Evolutionary conservation across 225 moss, liverwort and hornwort species (phyloP).

Genomic region (Physcomitrium patens): DNA sequence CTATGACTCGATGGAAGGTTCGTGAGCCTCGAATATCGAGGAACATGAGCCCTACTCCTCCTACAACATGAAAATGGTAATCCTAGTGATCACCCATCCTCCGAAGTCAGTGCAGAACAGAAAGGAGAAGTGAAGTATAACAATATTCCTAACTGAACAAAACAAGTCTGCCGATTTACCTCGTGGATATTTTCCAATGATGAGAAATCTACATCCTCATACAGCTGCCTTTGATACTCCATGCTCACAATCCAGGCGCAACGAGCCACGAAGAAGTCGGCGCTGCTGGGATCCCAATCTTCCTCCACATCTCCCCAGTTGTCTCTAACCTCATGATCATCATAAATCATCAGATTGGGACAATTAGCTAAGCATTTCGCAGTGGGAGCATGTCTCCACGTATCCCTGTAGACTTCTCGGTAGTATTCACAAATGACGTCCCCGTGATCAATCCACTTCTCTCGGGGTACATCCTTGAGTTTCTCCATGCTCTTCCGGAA

Average conservation of each 20-base stretch:
- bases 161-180: constrained; percentile 32
- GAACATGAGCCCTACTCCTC: constrained; percentile 70
- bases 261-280: constrained; percentile 63
- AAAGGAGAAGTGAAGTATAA: neutral
- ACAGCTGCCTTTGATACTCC: constrained; percentile 72
- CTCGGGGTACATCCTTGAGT: constrained; percentile 23
- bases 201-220: constrained; percentile 63
- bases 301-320: constrained; percentile 64
- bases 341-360: constrained; percentile 77
- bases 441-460: constrained; percentile 41
- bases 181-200: constrained; percentile 46
- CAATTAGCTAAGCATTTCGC: constrained; percentile 68
- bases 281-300: constrained; percentile 45
- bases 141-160: neutral
- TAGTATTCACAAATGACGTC: constrained; percentile 57
- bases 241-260: constrained; percentile 74
- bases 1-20: constrained; percentile 57
- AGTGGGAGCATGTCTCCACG: constrained; percentile 63
- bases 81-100: constrained; percentile 45
- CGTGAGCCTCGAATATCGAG: constrained; percentile 72
- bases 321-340: constrained; percentile 75
- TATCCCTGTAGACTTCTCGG: constrained; percentile 64
- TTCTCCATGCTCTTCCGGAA: constrained; percentile 42
- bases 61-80: constrained; percentile 67
- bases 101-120: neutral